These are phyloP conservation scores for Lasiosphaeriaceae sp. DNA, from an alignment of 495 filamentous ascomycete species.

Conservation along the genomic window DNA sequence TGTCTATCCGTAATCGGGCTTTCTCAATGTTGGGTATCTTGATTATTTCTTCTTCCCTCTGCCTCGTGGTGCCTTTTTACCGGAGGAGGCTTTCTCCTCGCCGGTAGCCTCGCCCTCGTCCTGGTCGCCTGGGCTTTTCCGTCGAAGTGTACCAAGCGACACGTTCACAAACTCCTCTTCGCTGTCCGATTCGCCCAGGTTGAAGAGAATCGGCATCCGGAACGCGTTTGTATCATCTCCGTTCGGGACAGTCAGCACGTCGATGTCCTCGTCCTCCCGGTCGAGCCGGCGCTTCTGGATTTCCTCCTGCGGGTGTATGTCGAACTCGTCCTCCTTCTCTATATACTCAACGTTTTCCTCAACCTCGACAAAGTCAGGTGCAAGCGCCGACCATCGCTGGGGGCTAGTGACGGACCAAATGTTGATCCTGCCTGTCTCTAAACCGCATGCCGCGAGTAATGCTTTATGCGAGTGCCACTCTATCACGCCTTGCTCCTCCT, in stretches of 20 bases:
- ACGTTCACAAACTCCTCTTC: constrained; percentile 89
- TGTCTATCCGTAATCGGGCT: background rate
- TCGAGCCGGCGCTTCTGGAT: constrained; percentile 87
- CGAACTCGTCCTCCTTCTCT: constrained; percentile 94
- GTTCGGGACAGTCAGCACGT: constrained; percentile 74
- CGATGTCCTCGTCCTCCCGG: constrained; percentile 78
- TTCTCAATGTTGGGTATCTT: constrained; percentile 1
- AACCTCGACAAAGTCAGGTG: constrained; percentile 94
- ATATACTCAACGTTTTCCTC: constrained; percentile 98
- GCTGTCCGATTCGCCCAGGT: constrained; percentile 67
- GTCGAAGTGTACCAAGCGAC: constrained; percentile 76
- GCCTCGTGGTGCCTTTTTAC: constrained; percentile 32
- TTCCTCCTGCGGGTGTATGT: constrained; percentile 93
- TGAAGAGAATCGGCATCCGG: constrained; percentile 81
- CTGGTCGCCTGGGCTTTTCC: constrained; percentile 57
- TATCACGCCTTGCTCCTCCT: constrained; percentile 89
- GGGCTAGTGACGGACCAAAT: constrained; percentile 90
- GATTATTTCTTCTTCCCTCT: constrained; percentile 16
- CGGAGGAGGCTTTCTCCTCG: constrained; percentile 25
- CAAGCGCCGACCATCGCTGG: constrained; percentile 94
- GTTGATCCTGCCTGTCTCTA: constrained; percentile 85
- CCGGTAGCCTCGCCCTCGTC: constrained; percentile 35
- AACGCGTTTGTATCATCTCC: constrained; percentile 61
- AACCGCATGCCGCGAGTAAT: constrained; percentile 80
- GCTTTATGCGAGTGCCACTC: constrained; percentile 97